Percentiles rank a stretch among this genome's conserved stretches.
phyloP scores from a whole-genome alignment of 495 filamentous ascomycete genomes.

The Talaromyces stipitatus region DNA sequence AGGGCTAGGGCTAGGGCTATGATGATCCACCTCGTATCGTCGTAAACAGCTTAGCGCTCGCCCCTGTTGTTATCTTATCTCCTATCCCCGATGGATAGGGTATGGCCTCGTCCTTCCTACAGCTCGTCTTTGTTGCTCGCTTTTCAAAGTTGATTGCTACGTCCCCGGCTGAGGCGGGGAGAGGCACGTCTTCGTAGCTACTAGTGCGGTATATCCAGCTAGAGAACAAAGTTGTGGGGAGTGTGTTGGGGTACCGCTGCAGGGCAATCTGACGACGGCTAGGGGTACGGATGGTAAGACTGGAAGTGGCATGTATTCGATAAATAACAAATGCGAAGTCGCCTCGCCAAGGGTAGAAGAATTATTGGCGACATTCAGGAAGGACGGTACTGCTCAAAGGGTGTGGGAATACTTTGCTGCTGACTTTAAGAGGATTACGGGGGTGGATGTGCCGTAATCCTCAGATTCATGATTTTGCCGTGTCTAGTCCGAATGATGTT shows the following conservation, averaged over 20 bases:
- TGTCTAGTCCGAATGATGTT: no score
- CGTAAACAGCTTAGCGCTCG: not conserved
- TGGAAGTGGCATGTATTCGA: constrained; percentile 45
- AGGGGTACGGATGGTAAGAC: constrained; percentile 32
- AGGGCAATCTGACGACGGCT: constrained; percentile 19
- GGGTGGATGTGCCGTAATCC: not conserved
- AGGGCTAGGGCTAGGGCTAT: not conserved
- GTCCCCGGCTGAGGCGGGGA: constrained; percentile 36
- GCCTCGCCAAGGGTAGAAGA: constrained; percentile 19
- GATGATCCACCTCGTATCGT: constrained; percentile 1
- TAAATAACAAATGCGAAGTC: constrained; percentile 35
- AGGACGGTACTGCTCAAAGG: constrained; percentile 31
- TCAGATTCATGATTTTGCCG: no score
- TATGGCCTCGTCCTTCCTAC: not conserved
- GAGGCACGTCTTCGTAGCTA: constrained; percentile 46
- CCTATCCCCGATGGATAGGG: not conserved
- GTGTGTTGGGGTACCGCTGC: not conserved
- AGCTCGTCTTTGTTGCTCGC: not conserved
- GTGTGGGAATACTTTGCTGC: constrained; percentile 42
- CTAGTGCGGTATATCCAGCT: constrained; percentile 42
- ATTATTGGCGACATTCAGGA: constrained; percentile 27
- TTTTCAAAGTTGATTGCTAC: not conserved
- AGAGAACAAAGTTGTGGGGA: not conserved
- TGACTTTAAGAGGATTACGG: constrained; percentile 25
- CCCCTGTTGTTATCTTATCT: not conserved